Percentiles rank a stretch among this genome's conserved stretches.
These are phyloP conservation scores for Fusarium ramigenum DNA, from an alignment of 2,329 filamentous ascomycete species.

Conservation along the genomic window DNA sequence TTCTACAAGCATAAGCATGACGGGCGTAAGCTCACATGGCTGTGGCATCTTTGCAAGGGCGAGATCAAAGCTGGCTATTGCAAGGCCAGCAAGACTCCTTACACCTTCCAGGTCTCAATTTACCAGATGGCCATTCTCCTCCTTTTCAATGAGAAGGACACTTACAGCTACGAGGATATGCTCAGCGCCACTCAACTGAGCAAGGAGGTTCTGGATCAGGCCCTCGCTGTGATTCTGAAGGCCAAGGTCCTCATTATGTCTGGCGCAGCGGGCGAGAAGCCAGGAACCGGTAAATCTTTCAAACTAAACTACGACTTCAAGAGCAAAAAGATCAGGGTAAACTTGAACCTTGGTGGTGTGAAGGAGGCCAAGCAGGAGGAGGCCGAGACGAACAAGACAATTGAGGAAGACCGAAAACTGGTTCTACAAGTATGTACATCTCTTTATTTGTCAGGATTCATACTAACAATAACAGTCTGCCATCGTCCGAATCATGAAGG, in stretches of 20 bases:
- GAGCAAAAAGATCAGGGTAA: slow-evolving; percentile 97
- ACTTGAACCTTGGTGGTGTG: slow-evolving; percentile 93
- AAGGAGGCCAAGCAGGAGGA: slow-evolving; percentile 96
- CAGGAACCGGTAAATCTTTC: slow-evolving; percentile 81
- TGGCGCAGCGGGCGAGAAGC: slow-evolving; percentile 75
- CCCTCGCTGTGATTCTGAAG: slow-evolving; percentile 87
- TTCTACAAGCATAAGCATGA: slow-evolving; percentile 98
- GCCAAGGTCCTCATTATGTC: slow-evolving; percentile 85
- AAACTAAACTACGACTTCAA: slow-evolving; percentile 94
- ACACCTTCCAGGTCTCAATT: slow-evolving; percentile 96
- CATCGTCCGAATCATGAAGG: slow-evolving; percentile 99
- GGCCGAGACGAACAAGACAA: slow-evolving; percentile 98
- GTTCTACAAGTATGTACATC: slow-evolving; percentile 84
- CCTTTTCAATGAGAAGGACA: slow-evolving; percentile 92
- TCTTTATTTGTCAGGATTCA: neutral
- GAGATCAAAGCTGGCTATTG: slow-evolving; percentile 95
- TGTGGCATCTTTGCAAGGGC: slow-evolving; percentile 98
- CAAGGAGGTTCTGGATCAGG: slow-evolving; percentile 85
- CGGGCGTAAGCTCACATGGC: slow-evolving; percentile 94
- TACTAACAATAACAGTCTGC: slow-evolving; percentile 73
- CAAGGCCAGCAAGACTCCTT: slow-evolving; percentile 88
- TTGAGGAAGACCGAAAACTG: slow-evolving; percentile 96
- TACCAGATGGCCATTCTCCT: slow-evolving; percentile 98
- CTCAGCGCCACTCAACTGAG: slow-evolving; percentile 81
- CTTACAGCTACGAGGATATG: slow-evolving; percentile 88